These are phyloP conservation scores for Saccharum officinarum DNA, from an alignment of 176 grass and related monocot species.

Conservation along the genomic window DNA sequence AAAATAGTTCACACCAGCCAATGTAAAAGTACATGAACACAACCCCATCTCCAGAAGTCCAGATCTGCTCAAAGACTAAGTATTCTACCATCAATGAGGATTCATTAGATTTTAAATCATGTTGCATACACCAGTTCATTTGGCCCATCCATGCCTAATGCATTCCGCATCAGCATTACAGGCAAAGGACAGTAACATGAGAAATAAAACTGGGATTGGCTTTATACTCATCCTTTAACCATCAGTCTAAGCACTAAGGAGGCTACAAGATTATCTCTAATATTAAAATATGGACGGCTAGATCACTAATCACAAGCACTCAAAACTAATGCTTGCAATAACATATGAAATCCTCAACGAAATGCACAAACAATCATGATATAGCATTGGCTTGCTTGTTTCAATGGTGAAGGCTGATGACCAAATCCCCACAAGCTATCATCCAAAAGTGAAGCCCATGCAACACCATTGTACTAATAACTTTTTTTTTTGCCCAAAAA, in stretches of 20 bases:
- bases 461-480: neutral
- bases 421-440: neutral
- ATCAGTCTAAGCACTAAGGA: neutral
- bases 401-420: neutral
- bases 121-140: too few species aligned
- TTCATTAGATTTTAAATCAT: neutral
- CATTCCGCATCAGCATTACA: neutral
- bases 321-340: neutral
- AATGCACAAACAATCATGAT: neutral
- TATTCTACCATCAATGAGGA: neutral
- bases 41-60: neutral
- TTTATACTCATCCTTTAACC: neutral
- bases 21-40: neutral
- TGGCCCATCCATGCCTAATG: neutral
- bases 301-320: neutral
- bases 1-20: neutral
- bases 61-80: neutral
- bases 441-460: neutral
- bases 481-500: neutral
- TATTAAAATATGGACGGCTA: neutral
- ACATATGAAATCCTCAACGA: neutral
- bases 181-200: neutral
- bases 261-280: neutral
- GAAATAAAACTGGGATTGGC: neutral
- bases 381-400: neutral